phyloP scores from a whole-genome alignment of 2,329 filamentous ascomycete genomes.

The Colletotrichum chrysophilum region DNA sequence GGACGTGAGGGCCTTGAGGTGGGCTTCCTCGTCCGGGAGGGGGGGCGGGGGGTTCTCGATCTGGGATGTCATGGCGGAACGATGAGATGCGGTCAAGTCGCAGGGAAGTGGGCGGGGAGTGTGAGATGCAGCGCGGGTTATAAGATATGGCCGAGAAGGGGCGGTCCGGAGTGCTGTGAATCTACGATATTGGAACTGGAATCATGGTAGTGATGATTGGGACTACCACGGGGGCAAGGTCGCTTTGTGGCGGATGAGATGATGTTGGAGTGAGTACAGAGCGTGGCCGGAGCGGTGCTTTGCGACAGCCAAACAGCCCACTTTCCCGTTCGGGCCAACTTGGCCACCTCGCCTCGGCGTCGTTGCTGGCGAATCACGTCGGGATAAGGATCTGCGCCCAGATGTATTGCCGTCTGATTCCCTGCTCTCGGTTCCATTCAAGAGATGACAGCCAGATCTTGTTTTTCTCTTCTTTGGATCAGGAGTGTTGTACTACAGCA shows the following conservation, averaged over 20 bases:
- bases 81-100: background rate
- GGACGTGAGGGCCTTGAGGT: constrained; percentile 2
- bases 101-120: background rate
- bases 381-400: background rate
- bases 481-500: background rate
- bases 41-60: background rate
- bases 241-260: background rate
- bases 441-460: background rate
- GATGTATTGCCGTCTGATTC: background rate
- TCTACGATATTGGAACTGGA: background rate
- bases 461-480: background rate
- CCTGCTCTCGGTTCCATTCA: background rate
- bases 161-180: background rate
- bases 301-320: background rate
- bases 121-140: background rate
- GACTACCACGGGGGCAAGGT: background rate
- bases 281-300: background rate
- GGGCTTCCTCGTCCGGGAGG: background rate
- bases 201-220: background rate
- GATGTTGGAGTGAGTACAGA: background rate
- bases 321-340: constrained; percentile 10
- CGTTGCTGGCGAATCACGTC: background rate
- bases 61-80: background rate
- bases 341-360: constrained; percentile 7
- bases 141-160: no score